Percentiles rank a stretch among this genome's conserved stretches.
These are phyloP conservation scores for Apophysomyces variabilis DNA, from an alignment of 371 early-diverging fungal genomes.

Conservation along the genomic window DNA sequence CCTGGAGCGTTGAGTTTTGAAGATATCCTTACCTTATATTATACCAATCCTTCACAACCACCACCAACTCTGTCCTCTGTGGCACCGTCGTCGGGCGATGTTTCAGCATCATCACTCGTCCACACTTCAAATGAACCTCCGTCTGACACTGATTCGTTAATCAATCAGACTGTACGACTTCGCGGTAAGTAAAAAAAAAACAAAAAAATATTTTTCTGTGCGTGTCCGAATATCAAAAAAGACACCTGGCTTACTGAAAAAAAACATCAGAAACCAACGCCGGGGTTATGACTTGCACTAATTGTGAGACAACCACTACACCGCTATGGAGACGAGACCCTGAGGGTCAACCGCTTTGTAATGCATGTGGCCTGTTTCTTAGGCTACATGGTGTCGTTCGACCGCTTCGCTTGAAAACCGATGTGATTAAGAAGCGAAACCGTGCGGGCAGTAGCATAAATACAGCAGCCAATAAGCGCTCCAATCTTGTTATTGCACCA, in stretches of 20 bases:
- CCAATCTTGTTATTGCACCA: slow-evolving; percentile 1
- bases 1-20: slow-evolving; percentile 35
- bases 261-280: slow-evolving; percentile 25
- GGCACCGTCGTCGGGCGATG: neutral
- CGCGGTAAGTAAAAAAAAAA: slow-evolving; percentile 5
- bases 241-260: slow-evolving; percentile 18
- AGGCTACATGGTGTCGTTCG: slow-evolving; percentile 85
- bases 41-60: slow-evolving; percentile 6
- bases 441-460: slow-evolving; percentile 29
- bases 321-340: slow-evolving; percentile 94
- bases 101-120: slow-evolving; percentile 3
- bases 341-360: slow-evolving; percentile 63
- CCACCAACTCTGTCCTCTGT: neutral
- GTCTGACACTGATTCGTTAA: neutral
- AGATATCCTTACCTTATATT: slow-evolving; percentile 31
- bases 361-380: slow-evolving; percentile 67
- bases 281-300: slow-evolving; percentile 66
- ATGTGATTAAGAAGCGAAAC: slow-evolving; percentile 82
- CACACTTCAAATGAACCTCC: slow-evolving; percentile 5
- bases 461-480: neutral
- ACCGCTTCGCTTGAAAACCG: slow-evolving; percentile 74
- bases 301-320: slow-evolving; percentile 88
- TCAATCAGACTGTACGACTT: neutral
- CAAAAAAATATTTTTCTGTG: neutral
- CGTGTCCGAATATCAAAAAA: slow-evolving; percentile 16